These are phyloP conservation scores for Pulveroboletus frians DNA, from an alignment of 768 basidiomycete genomes.

Conservation along the genomic window DNA sequence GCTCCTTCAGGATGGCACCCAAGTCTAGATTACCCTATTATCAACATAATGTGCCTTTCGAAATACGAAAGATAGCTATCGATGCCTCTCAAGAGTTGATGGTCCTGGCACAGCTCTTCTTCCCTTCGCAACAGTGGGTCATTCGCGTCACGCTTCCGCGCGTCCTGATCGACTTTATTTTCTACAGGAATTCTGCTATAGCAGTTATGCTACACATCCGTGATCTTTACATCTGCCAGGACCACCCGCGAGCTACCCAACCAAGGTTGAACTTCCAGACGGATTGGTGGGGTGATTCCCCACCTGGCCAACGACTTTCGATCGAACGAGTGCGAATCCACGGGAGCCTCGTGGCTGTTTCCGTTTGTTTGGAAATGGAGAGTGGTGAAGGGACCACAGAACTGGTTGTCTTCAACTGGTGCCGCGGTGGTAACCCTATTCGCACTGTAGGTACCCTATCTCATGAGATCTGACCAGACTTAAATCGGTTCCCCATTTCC, in stretches of 20 bases:
- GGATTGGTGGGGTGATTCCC: slow-evolving; percentile 32
- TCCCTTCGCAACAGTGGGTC: slow-evolving; percentile 26
- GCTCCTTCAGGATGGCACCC: slow-evolving; percentile 28
- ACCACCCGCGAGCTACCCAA: slow-evolving; percentile 42
- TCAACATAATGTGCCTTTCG: slow-evolving; percentile 31
- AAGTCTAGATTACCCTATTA: slow-evolving; percentile 25
- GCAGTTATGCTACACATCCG: slow-evolving; percentile 42
- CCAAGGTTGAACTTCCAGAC: slow-evolving; percentile 27
- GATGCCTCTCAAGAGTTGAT: slow-evolving; percentile 28
- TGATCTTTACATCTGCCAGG: slow-evolving; percentile 50
- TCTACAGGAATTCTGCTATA: slow-evolving; percentile 24
- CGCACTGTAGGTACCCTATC: slow-evolving; percentile 20
- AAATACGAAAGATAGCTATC: slow-evolving; percentile 31
- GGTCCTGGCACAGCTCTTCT: slow-evolving; percentile 28
- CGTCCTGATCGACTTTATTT: not conserved
- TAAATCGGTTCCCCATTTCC: not conserved
- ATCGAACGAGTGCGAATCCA: slow-evolving; percentile 28
- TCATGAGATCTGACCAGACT: not conserved
- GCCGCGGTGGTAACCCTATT: slow-evolving; percentile 22
- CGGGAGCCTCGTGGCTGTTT: slow-evolving; percentile 21
- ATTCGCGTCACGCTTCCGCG: not conserved
- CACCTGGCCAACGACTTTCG: slow-evolving; percentile 30
- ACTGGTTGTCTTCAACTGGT: slow-evolving; percentile 28
- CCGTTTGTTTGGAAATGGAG: slow-evolving; percentile 29
- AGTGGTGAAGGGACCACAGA: slow-evolving; percentile 31